Base-by-base conservation (phyloP, 345 rosid genomes). In the rapeseed (Brassica napus) region DNA sequence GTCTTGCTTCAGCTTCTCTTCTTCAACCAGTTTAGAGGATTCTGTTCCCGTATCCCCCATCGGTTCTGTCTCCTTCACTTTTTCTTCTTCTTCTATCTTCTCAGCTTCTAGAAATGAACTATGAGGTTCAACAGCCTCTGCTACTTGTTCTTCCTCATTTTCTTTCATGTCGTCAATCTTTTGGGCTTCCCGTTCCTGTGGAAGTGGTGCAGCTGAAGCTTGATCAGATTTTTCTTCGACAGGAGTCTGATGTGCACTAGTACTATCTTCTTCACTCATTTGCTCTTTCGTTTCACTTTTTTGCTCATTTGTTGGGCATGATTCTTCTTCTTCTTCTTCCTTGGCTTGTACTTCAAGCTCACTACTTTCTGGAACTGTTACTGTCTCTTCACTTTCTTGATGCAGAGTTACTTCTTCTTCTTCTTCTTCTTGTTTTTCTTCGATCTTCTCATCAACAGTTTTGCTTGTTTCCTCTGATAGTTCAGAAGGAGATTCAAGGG, bases 391-490 rank as follows among this genome's bases (percentile, higher is more conserved):
- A 23, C 26, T 26, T 35, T 79, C 71, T 73, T 75, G 67, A 8
- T 80, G 28, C 55, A 8, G 18, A 23, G 6, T n/a, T 75, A 16
- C 24, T 75, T 6, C 26, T 67, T 42, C 79, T 75, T 63, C 79
- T 75, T 63, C 63, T 18, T 18, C 21, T 58, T 30, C 32, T 30
- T 30, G 55, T 3, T 65, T 44, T 34, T 44, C 60, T 55, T 61
- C 68, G 2, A 39, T 31, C 8, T 15, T 71, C 39, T 77, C 77
- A 35, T 75, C 69, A 39, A 57, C 34, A 3, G 42, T 63, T 62
- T 74, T 68, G 34, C 24, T 79, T 39, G 70, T 55, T 82, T 81
- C 84, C 39, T 75, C 68, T 7, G 67, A 72, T 35, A 74, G 75
- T 81, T 81, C 70, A 59, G 74, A 79, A 68, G 58, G 18, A 68